Conservation (phyloP, 139 green algal species). For the Zygnema cylindricum region DNA sequence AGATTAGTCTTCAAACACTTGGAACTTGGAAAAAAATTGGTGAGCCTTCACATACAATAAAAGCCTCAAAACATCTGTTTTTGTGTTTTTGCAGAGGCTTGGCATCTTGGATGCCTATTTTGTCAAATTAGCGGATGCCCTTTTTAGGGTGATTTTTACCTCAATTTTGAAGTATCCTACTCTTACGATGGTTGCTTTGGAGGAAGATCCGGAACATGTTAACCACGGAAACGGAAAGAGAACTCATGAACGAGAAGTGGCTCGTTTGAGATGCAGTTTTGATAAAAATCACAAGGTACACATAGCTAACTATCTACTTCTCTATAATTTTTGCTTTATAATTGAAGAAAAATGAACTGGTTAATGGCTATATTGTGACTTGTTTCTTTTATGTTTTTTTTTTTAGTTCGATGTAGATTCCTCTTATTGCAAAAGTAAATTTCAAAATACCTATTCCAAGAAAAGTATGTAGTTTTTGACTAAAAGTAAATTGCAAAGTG, state of each 20-base stretch:
- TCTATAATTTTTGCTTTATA: too few relatives aligned
- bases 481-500: too few relatives aligned
- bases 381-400: too few relatives aligned
- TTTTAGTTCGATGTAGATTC: background rate
- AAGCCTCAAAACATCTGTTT: too few relatives aligned
- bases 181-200: background rate
- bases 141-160: slow-evolving; percentile 18
- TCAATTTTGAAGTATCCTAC: slow-evolving; percentile 3
- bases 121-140: slow-evolving; percentile 7
- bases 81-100: slow-evolving; percentile 16
- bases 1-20: background rate
- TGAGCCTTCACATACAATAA: background rate
- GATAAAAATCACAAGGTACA: background rate
- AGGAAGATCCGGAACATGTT: background rate
- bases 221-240: background rate
- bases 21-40: background rate
- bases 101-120: background rate
- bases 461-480: too few relatives aligned
- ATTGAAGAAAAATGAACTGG: too few relatives aligned
- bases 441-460: too few relatives aligned
- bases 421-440: background rate
- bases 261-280: background rate
- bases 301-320: background rate
- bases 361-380: too few relatives aligned
- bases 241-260: background rate